Percentiles rank a stretch among this genome's conserved stretches.
These are phyloP conservation scores for Diaporthe ilicicola DNA, from an alignment of 2,329 filamentous ascomycete genomes.

Conservation along the genomic window DNA sequence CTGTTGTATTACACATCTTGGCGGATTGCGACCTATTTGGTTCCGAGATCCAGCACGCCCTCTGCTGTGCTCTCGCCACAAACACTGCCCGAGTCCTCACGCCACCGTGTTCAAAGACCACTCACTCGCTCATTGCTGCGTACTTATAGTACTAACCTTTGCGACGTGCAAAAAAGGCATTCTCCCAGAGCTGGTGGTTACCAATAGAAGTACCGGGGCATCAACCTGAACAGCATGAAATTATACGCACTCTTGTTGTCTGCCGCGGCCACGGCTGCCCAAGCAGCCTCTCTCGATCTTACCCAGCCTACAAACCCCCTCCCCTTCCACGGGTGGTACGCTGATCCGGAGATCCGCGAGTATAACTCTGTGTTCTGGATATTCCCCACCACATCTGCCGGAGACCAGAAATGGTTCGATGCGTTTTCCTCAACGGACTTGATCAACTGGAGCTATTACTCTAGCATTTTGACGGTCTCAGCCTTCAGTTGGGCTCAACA, in stretches of 20 bases:
- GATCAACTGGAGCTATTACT: slow-evolving; percentile 57
- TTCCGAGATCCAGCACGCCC: too few relatives aligned
- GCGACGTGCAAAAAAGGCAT: too few relatives aligned
- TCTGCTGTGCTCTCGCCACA: too few relatives aligned
- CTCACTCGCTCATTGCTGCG: too few relatives aligned
- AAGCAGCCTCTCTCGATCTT: neutral
- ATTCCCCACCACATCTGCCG: slow-evolving; percentile 54
- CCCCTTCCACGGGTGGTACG: slow-evolving; percentile 44
- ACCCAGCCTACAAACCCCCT: slow-evolving; percentile 6
- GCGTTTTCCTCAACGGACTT: slow-evolving; percentile 59
- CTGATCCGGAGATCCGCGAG: slow-evolving; percentile 57
- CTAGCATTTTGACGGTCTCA: slow-evolving; percentile 50
- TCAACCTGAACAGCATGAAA: neutral
- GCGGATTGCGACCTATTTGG: too few relatives aligned
- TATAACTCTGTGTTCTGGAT: slow-evolving; percentile 57
- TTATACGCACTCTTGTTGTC: neutral
- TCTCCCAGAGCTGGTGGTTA: too few relatives aligned
- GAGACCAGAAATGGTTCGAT: slow-evolving; percentile 57
- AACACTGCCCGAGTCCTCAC: too few relatives aligned
- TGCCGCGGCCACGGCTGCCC: neutral
- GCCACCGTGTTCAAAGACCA: too few relatives aligned
- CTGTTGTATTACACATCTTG: too few relatives aligned
- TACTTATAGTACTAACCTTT: too few relatives aligned
- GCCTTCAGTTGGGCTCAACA: slow-evolving; percentile 52
- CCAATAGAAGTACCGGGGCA: too few relatives aligned